Base-by-base conservation (phyloP, 257 asterid genomes). In the Salvia hispanica region DNA sequence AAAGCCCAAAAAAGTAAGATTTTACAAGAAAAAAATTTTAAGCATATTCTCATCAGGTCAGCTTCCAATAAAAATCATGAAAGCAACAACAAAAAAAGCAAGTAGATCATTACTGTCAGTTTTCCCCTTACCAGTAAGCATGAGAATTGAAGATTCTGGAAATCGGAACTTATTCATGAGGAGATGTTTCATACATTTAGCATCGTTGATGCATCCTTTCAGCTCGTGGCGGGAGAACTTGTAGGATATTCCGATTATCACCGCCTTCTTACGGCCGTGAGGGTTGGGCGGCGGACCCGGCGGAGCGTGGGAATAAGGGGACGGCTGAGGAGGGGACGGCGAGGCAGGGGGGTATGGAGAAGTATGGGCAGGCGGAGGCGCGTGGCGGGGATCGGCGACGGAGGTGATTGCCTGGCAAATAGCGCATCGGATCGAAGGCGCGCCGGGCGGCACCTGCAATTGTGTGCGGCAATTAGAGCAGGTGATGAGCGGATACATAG, bases 181-280 rank as follows among this genome's bases (percentile, higher is more conserved):
- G 14, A 93, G 76, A 82, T 90, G 74, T 40, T 76, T 84, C 97
- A 90, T 93, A 68, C 97, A 93, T 81, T 88, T 93, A n/a, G 96
- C 97, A 76, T 93, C 99, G 58, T 93, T 93, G 10, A 93, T 80
- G 76, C 97, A 90, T 25, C 97, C 99, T 65, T 88, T 93, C 79
- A 93, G 88, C 85, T 93, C 96, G 76, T 88, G 90, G 61, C 92
- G 79, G 12, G 99, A 86, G 79, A 59, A 79, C 66, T 61, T 79
- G 69, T 93, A 93, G 70, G 97, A 83, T 57, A 93, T 81, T 11
- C 99, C 99, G 63, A 90, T 88, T 78, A 93, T 93, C 83, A 93
- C 95, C 1, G 97, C 99, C 72, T 80, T 93, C 72, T 86, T 93
- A 7, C 91, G 81, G 73, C 99, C 99, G 68, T 88, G 92, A 31